Evolutionary conservation across 108 stramenopile genomes (phyloP).

Genomic region (Licmophora abbreviata): DNA sequence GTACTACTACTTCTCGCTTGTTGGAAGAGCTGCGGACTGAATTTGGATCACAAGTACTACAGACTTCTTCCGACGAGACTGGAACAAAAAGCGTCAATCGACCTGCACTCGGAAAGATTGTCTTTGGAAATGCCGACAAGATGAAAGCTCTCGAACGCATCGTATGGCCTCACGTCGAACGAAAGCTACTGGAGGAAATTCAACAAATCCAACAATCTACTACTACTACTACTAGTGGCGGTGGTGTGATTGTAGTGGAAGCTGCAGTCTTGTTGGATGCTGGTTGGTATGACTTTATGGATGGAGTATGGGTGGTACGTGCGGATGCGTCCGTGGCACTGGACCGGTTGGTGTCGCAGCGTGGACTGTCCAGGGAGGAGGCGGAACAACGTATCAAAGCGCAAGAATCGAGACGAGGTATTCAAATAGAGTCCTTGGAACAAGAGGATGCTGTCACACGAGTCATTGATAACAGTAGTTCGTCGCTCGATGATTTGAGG

Average conservation of each 20-base stretch:
- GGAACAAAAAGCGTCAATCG: too few species aligned
- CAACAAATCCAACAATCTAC: conserved; percentile 20
- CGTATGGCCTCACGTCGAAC: conserved; percentile 78
- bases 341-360: conserved; percentile 44
- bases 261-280: conserved; percentile 76
- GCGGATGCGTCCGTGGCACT: conserved; percentile 34
- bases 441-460: conserved; percentile 38
- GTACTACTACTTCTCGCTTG: neutral
- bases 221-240: neutral
- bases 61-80: too few species aligned
- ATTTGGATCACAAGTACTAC: too few species aligned
- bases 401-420: conserved; percentile 51
- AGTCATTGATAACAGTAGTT: conserved; percentile 61
- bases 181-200: conserved; percentile 36
- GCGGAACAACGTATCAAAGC: conserved; percentile 54
- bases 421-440: conserved; percentile 43
- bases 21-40: too few species aligned
- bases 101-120: conserved; percentile 60
- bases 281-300: conserved; percentile 68
- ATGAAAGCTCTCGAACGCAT: conserved; percentile 50
- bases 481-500: conserved; percentile 3
- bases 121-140: conserved; percentile 33
- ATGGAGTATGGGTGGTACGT: conserved; percentile 74
- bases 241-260: conserved; percentile 50
- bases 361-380: conserved; percentile 50